Base-by-base conservation (phyloP, 1,139 yeast species). In the Yamadazyma friedrichii region DNA sequence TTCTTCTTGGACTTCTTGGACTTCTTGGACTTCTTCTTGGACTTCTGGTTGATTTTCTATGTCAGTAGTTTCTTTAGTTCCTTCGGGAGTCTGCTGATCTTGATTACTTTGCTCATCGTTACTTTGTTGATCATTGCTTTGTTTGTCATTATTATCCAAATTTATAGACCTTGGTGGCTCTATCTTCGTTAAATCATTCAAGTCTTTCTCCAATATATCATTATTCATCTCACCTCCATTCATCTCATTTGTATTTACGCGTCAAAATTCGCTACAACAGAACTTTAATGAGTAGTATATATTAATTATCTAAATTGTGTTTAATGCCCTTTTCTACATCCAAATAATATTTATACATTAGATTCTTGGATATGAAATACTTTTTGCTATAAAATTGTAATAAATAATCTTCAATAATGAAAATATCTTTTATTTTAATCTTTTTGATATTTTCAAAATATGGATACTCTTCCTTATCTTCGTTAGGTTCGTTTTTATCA, bases 321-420 rank as follows among this genome's bases (percentile, higher is more conserved):
- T 35, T 28, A 8, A 29, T 20, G 28, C 11, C 16, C 5, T n/a
- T 20, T 31, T 36, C 39, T 12, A 38, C 41, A 15, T 27, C 9
- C 20, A 35, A 17, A 29, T 41, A 41, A 11, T 35, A 16, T n/a
- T 22, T 35, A n/a, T 17, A 35, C 6, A 41, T 28, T 13, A 22
- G 22, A 24, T 25, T n/a, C 36, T 42, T 26, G n/a, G 35, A 15
- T 24, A 36, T 16, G 41, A 37, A 39, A 34, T 38, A 25, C 37
- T 41, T 13, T 27, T 33, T 15, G 38, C 42, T 6, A 43, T 47
- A 49, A 28, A 38, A 31, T n/a, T 40, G 26, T 28, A 51, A 41
- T 13, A 51, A 35, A 11, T 33, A 39, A 24, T 46, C 43, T 27
- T 51, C 54, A 12, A 51, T 49, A 4, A 51, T 36, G 30, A 39